Conservation (phyloP, 805 yeast genomes). For the Lipomyces spencermartinsiae region DNA sequence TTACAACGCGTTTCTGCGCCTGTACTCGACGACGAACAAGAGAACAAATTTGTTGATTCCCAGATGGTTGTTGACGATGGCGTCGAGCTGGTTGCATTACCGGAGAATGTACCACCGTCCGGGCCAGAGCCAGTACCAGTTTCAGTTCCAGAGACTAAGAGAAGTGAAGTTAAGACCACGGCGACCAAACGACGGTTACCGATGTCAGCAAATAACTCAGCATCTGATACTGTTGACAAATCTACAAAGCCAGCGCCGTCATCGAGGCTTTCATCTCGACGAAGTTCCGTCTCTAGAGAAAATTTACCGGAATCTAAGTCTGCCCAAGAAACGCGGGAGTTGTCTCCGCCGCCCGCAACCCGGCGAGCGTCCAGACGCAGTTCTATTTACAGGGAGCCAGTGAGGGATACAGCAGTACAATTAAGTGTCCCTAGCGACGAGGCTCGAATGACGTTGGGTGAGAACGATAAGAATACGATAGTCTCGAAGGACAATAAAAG, state of each 20-base stretch:
- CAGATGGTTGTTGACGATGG: background rate
- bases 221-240: background rate
- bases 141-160: background rate
- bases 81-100: background rate
- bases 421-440: background rate
- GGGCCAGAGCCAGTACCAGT: background rate
- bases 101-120: background rate
- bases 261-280: background rate
- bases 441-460: constrained; percentile 6
- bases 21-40: background rate
- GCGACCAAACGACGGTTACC: background rate
- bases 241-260: background rate
- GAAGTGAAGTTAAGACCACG: background rate
- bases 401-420: background rate
- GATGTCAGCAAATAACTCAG: background rate
- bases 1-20: background rate
- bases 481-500: background rate
- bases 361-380: background rate
- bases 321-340: background rate
- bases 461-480: background rate
- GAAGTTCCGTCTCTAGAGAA: background rate
- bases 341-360: background rate
- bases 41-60: background rate
- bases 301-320: background rate
- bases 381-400: background rate